phyloP scores from a whole-genome alignment of 2,329 filamentous ascomycete genomes.

The Clathrospora elynae region DNA sequence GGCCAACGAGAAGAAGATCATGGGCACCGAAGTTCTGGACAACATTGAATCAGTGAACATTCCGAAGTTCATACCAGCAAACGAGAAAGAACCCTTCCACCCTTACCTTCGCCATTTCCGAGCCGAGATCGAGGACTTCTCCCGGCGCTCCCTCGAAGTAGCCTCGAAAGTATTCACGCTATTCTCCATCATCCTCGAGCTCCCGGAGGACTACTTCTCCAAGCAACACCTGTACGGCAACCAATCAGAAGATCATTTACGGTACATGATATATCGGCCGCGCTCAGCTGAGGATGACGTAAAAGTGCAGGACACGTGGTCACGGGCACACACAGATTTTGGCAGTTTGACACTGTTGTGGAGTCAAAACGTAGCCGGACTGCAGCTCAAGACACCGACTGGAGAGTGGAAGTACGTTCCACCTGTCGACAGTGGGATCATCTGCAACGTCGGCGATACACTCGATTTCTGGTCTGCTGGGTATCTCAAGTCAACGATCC shows the following conservation, averaged over 20 bases:
- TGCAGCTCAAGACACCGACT: constrained; percentile 54
- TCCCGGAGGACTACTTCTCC: constrained; percentile 48
- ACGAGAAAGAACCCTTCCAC: constrained; percentile 34
- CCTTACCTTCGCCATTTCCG: constrained; percentile 34
- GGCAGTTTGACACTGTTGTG: constrained; percentile 55
- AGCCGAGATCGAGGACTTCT: constrained; percentile 38
- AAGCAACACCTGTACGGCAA: constrained; percentile 45
- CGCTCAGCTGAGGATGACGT: constrained; percentile 45
- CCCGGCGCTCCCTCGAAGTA: constrained; percentile 29
- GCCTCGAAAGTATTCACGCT: constrained; percentile 48
- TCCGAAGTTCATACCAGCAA: constrained; percentile 38
- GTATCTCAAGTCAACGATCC: constrained; percentile 57
- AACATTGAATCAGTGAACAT: constrained; percentile 43
- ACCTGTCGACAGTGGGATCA: constrained; percentile 54
- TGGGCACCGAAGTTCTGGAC: constrained; percentile 41
- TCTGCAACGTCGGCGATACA: constrained; percentile 56
- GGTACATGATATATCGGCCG: constrained; percentile 53
- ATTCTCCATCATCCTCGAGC: constrained; percentile 48
- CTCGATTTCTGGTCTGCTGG: constrained; percentile 50
- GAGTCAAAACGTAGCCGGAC: constrained; percentile 54
- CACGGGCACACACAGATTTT: constrained; percentile 57
- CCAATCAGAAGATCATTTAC: constrained; percentile 48
- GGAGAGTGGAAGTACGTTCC: constrained; percentile 57
- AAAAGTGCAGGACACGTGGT: constrained; percentile 50
- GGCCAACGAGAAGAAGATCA: constrained; percentile 39